Evolutionary conservation across 352 stramenopile genomes (phyloP).

Genomic region (Globisporangium paroecandrum): DNA sequence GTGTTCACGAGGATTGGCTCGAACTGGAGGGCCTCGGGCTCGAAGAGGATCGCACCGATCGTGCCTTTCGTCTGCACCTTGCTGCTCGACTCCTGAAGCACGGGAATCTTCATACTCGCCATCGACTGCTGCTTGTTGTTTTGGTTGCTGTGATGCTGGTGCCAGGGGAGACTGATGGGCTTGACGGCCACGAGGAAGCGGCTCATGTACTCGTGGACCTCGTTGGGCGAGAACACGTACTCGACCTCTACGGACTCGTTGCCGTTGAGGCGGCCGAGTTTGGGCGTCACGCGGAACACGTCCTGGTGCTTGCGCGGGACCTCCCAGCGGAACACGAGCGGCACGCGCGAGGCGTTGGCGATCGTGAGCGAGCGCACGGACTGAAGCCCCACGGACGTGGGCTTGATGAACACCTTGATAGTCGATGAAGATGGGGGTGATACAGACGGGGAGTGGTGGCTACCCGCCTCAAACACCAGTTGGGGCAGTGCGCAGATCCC

Average conservation of each 20-base stretch:
- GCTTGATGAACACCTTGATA: constrained; percentile 74
- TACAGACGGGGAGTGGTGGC: constrained; percentile 8
- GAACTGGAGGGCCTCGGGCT: constrained; percentile 61
- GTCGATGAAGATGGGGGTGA: constrained; percentile 18
- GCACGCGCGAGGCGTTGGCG: constrained; percentile 80
- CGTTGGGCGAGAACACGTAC: constrained; percentile 76
- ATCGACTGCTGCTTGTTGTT: constrained; percentile 15
- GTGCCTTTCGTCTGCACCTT: constrained; percentile 73
- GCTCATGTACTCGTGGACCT: constrained; percentile 69
- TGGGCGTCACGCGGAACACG: constrained; percentile 65
- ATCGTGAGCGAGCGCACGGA: constrained; percentile 54
- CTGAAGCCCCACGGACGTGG: constrained; percentile 73
- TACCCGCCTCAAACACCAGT: constrained; percentile 37
- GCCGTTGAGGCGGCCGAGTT: constrained; percentile 76
- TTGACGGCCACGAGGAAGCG: constrained; percentile 67
- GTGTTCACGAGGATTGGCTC: constrained; percentile 87
- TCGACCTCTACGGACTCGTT: constrained; percentile 65
- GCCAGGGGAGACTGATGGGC: constrained; percentile 57
- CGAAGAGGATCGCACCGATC: constrained; percentile 72
- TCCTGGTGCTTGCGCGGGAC: constrained; percentile 53
- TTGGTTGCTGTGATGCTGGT: constrained; percentile 13
- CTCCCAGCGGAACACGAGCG: constrained; percentile 82
- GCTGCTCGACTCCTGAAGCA: constrained; percentile 62
- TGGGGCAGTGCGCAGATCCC: constrained; percentile 55
- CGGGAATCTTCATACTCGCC: constrained; percentile 18